These are phyloP conservation scores for Fragaria vesca DNA, from an alignment of 306 rosid species.

Conservation along the genomic window DNA sequence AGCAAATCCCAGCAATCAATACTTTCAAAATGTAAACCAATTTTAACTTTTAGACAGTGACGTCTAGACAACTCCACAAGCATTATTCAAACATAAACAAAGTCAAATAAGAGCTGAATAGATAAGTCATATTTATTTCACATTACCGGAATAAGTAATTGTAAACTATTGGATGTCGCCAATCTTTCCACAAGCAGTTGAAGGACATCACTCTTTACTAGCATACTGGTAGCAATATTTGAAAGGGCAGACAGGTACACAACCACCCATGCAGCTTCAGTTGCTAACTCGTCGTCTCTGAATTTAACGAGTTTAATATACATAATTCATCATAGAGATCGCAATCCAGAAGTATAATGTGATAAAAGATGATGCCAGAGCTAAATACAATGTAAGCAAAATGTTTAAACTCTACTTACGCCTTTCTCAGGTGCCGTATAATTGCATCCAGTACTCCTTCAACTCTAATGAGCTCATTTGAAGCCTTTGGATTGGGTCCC, in stretches of 20 bases:
- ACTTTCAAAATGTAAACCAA: neutral
- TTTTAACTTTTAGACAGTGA: neutral
- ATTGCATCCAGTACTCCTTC: constrained; percentile 88
- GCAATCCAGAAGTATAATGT: constrained; percentile 2
- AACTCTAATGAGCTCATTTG: constrained; percentile 67
- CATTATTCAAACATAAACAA: constrained; percentile 12
- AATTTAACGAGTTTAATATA: constrained; percentile 19
- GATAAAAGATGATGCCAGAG: constrained; percentile 10
- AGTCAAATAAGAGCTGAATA: constrained; percentile 8
- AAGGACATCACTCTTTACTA: constrained; percentile 76
- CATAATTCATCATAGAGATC: neutral
- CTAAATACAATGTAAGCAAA: constrained; percentile 13
- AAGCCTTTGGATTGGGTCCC: constrained; percentile 93
- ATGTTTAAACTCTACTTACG: constrained; percentile 49
- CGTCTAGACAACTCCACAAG: neutral
- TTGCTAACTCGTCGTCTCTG: constrained; percentile 94
- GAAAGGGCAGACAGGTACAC: constrained; percentile 95
- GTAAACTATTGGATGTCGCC: constrained; percentile 73
- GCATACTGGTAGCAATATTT: constrained; percentile 65
- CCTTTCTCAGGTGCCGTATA: constrained; percentile 77
- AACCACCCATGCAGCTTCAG: constrained; percentile 96
- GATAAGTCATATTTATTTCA: neutral
- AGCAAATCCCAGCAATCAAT: neutral
- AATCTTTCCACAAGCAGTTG: constrained; percentile 79
- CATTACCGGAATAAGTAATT: constrained; percentile 84